Percentiles rank a stretch among this genome's conserved stretches.
Evolutionary conservation across 2,329 filamentous ascomycete genomes (phyloP).

Genomic region (Shiraia sp.): DNA sequence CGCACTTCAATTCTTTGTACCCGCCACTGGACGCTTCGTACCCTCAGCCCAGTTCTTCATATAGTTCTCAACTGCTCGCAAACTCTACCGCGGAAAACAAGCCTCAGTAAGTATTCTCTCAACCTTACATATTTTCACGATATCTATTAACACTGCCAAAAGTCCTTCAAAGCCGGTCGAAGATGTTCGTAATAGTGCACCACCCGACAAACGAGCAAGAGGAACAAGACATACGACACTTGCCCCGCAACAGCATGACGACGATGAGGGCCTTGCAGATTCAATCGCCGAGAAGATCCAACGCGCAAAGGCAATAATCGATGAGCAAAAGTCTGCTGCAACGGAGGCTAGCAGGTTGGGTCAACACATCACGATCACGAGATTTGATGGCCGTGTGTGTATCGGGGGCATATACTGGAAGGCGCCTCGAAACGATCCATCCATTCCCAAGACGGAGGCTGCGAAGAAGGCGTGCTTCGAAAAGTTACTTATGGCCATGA

Average conservation of each 20-base stretch:
- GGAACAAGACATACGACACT: not conserved
- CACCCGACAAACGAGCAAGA: not conserved
- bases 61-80: too few relatives aligned
- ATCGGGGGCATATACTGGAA: conserved; percentile 7
- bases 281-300: not conserved
- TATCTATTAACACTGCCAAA: too few relatives aligned
- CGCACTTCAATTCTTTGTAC: too few relatives aligned
- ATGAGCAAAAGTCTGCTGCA: not conserved
- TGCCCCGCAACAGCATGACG: too few relatives aligned
- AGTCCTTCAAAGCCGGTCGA: too few relatives aligned
- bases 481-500: conserved; percentile 4
- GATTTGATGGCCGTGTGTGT: not conserved
- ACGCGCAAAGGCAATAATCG: not conserved
- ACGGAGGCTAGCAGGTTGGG: not conserved
- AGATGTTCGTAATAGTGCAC: too few relatives aligned
- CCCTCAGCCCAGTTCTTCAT: too few relatives aligned
- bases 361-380: not conserved
- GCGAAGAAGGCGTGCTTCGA: not conserved
- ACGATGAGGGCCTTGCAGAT: not conserved
- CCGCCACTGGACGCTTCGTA: too few relatives aligned
- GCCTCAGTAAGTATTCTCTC: too few relatives aligned
- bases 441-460: conserved; percentile 1
- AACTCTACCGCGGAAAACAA: too few relatives aligned
- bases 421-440: not conserved
- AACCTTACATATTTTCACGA: too few relatives aligned